Conservation (phyloP, 495 filamentous ascomycete genomes). For the Neurospora pannonica region DNA sequence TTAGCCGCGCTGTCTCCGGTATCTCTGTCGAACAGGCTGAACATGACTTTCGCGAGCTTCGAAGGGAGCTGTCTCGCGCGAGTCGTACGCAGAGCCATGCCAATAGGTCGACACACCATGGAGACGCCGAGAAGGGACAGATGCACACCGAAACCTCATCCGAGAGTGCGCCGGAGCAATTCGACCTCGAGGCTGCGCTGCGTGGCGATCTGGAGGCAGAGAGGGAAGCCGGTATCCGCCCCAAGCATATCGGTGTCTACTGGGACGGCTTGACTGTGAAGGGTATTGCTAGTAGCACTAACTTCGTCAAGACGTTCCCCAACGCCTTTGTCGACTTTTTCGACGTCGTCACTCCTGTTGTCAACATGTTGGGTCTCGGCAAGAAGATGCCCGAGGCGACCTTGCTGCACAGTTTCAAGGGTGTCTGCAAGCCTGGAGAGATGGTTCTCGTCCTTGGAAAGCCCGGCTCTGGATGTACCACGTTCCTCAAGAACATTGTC, state of each 20-base stretch:
- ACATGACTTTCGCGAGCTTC: slow-evolving; percentile 67
- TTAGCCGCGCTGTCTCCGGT: slow-evolving; percentile 35
- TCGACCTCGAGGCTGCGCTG: slow-evolving; percentile 62
- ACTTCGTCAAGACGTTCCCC: slow-evolving; percentile 74
- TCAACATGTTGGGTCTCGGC: slow-evolving; percentile 47
- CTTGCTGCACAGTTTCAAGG: slow-evolving; percentile 45
- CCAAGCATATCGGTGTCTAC: slow-evolving; percentile 70
- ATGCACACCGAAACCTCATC: slow-evolving; percentile 43
- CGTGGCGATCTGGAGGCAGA: slow-evolving; percentile 61
- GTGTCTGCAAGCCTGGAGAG: slow-evolving; percentile 63
- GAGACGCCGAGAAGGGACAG: slow-evolving; percentile 32
- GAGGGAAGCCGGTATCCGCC: slow-evolving; percentile 63
- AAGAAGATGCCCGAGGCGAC: slow-evolving; percentile 57
- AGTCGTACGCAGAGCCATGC: slow-evolving; percentile 27
- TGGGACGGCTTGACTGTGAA: slow-evolving; percentile 73
- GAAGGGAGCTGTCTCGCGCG: slow-evolving; percentile 55
- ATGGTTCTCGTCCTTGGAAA: slow-evolving; percentile 85
- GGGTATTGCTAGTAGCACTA: slow-evolving; percentile 66
- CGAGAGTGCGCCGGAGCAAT: slow-evolving; percentile 45
- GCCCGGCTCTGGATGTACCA: slow-evolving; percentile 80
- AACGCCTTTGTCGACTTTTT: slow-evolving; percentile 72
- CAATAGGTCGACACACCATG: slow-evolving; percentile 15
- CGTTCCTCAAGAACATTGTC: slow-evolving; percentile 75
- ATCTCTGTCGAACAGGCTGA: slow-evolving; percentile 66
- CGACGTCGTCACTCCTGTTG: slow-evolving; percentile 53